Evolutionary conservation across 2,329 filamentous ascomycete genomes (phyloP), one percentile per base, ranked within the genome.

Genomic region (Penicillium verrucosum): DNA sequence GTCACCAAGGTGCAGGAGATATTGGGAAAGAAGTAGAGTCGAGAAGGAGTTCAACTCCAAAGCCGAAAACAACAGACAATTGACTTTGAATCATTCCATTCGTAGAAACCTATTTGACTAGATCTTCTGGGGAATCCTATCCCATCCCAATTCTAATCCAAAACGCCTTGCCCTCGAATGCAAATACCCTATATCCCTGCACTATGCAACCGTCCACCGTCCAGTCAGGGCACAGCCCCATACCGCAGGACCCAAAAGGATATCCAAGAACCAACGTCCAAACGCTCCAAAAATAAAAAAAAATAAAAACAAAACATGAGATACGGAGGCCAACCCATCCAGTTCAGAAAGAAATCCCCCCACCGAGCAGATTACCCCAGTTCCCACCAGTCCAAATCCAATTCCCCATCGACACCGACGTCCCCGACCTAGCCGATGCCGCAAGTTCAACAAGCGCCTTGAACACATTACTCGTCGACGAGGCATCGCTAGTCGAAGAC

Each of bases 1-100:
- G 89, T 96, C 23, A 76, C 75, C 25, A 81, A 80, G 49, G 84
- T 88, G 34, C 77, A 83, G 63, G 75, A 77, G 63, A 64, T 87
- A 53, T 67, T 87, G 59, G 76, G 60, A 8, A 68, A 72, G 51
- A 63, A 64, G 12, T 56, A 56, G 23, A 41, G 8, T 32, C 12
- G 30, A 32, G 12, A 16, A n/a, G 12, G 4, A 47, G 21, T 38
- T 38, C 6, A 37, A 34, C 21, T 30, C 12, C 16, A n/a, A 27
- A 43, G 5, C 25, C 40, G 25, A 18, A 46, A 46, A 18, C 4
- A 16, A 18, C 14, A 18, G 12, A 9, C 37, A 51, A 34, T 38
- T 46, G 41, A 29, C 25, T 47, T 51, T 42, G 4, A 16, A 27
- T 51, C 49, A 44, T 51, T 36, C 21, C 51, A 54, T 50, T 54